phyloP scores from a whole-genome alignment of 2,329 filamentous ascomycete species.

The Pseudofabraea citricarpa region DNA sequence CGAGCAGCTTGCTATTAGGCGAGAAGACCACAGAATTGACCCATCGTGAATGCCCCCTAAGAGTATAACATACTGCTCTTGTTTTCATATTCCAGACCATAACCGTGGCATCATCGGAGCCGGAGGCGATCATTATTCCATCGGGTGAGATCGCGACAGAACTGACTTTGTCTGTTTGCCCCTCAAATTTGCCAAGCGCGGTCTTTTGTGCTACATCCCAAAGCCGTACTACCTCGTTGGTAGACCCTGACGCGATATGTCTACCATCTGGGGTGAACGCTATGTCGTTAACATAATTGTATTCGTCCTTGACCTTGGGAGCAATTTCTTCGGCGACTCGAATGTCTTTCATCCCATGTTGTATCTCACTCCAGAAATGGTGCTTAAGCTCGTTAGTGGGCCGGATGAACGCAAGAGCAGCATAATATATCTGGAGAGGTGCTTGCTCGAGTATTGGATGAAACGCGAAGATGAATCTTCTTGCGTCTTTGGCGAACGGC shows the following conservation, averaged over 20 bases:
- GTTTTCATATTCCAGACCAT: conserved; percentile 95
- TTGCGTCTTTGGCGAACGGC: conserved; percentile 2
- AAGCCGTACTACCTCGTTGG: background rate
- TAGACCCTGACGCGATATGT: background rate
- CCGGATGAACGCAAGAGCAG: conserved; percentile 26
- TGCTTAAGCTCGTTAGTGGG: conserved; percentile 19
- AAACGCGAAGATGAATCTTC: background rate
- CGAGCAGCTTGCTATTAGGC: background rate
- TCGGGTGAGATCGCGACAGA: background rate
- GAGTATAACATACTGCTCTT: conserved; percentile 77
- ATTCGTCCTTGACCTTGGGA: background rate
- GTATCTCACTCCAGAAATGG: conserved; percentile 3
- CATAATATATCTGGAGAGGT: conserved; percentile 28
- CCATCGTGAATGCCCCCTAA: conserved; percentile 73
- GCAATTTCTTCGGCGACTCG: conserved; percentile 5
- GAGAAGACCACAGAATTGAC: conserved; percentile 51
- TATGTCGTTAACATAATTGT: background rate
- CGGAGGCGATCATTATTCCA: conserved; percentile 57
- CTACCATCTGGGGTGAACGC: conserved; percentile 1
- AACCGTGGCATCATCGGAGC: conserved; percentile 84
- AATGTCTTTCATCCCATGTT: conserved; percentile 3
- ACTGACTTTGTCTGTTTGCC: background rate
- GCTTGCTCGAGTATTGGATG: conserved; percentile 18
- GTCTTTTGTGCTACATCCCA: background rate
- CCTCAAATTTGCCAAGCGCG: background rate